A percentile compares a stretch with the other conserved stretches of the same genome.
phyloP scores from a whole-genome alignment of 2,329 filamentous ascomycete genomes.

The Colletotrichum sp. region DNA sequence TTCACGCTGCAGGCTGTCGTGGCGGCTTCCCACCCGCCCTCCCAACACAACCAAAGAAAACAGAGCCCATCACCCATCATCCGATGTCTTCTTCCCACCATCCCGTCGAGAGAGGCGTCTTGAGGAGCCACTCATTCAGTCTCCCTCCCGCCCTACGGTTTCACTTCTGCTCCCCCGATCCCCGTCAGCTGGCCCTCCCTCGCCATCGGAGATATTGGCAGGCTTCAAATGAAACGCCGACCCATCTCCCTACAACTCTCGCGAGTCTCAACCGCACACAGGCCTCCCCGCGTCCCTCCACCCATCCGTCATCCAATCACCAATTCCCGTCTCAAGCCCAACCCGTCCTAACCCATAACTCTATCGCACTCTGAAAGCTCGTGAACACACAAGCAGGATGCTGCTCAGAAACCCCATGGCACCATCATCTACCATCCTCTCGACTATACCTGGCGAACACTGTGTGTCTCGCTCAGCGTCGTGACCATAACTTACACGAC shows the following conservation, averaged over 20 bases:
- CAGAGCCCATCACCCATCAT: constrained; percentile 9
- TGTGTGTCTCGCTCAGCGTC: not conserved
- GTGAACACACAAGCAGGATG: not conserved
- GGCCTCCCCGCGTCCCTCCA: not conserved
- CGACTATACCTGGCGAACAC: not conserved
- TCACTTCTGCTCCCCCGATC: constrained; percentile 6
- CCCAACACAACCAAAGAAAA: not conserved
- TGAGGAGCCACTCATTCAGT: constrained; percentile 6
- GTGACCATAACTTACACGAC: not conserved
- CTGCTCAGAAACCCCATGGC: not conserved
- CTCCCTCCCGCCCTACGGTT: constrained; percentile 7
- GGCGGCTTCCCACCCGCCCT: not conserved
- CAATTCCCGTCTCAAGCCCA: not conserved
- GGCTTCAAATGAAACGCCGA: constrained; percentile 13
- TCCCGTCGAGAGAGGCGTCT: not conserved
- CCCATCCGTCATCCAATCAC: constrained; percentile 6
- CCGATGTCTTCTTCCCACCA: constrained; percentile 6
- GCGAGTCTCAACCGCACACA: not conserved
- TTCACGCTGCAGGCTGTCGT: not conserved
- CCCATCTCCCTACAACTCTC: not conserved
- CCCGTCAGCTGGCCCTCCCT: constrained; percentile 10
- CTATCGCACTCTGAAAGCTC: not conserved
- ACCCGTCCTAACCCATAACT: not conserved
- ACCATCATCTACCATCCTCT: not conserved
- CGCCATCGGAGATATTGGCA: constrained; percentile 2